Evolutionary conservation across 2,329 filamentous ascomycete genomes (phyloP).

Genomic region (Xylariales sp.): DNA sequence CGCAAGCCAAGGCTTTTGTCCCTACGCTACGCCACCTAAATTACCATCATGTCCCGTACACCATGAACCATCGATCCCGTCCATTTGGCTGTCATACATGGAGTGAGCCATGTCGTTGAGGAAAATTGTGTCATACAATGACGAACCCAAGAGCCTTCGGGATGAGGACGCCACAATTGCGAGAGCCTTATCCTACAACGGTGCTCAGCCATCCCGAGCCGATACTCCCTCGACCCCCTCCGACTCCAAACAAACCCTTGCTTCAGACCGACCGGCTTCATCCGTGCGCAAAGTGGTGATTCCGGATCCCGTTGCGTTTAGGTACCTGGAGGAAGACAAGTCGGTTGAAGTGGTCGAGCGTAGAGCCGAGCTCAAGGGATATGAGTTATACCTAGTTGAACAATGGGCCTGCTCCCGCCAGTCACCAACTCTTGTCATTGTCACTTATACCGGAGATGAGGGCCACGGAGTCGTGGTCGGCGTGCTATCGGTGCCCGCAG

Average conservation of each 20-base stretch:
- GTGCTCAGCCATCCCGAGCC: constrained; percentile 40
- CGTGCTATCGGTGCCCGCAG: constrained; percentile 82
- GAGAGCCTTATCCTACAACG: constrained; percentile 49
- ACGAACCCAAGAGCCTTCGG: constrained; percentile 51
- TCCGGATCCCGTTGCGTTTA: constrained; percentile 68
- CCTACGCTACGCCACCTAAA: not conserved
- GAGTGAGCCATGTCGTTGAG: constrained; percentile 50
- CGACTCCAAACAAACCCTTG: constrained; percentile 33
- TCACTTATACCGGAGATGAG: constrained; percentile 90
- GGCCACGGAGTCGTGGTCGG: constrained; percentile 82
- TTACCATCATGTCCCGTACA: constrained; percentile 37
- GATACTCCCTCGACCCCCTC: constrained; percentile 43
- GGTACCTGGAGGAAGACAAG: constrained; percentile 85
- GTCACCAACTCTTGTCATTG: constrained; percentile 91
- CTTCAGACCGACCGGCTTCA: constrained; percentile 41
- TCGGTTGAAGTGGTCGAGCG: constrained; percentile 80
- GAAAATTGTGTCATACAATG: constrained; percentile 42
- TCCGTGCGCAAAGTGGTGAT: constrained; percentile 63
- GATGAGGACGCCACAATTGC: constrained; percentile 55
- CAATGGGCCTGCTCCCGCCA: constrained; percentile 96
- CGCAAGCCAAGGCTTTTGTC: constrained; percentile 2
- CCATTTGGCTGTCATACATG: constrained; percentile 41
- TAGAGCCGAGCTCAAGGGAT: constrained; percentile 77
- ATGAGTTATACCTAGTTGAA: constrained; percentile 94
- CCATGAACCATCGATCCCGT: constrained; percentile 42